phyloP scores from a whole-genome alignment of 495 filamentous ascomycete genomes.

The Neurospora tetrasperma region DNA sequence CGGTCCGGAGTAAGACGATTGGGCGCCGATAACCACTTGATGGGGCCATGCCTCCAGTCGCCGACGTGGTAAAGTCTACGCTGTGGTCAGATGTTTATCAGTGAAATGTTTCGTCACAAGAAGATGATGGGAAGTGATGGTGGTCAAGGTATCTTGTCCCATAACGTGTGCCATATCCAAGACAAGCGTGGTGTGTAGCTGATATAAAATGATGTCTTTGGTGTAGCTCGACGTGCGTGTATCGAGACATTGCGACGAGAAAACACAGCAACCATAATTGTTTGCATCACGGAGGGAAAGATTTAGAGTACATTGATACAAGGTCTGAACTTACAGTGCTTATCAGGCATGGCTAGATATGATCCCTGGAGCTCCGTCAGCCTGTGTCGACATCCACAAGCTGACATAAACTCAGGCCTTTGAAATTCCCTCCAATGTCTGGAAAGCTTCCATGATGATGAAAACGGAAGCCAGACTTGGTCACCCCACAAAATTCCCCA shows the following conservation, averaged over 20 bases:
- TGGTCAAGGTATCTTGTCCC: background rate
- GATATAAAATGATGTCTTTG: background rate
- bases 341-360: background rate
- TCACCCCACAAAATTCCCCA: background rate
- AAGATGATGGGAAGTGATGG: background rate
- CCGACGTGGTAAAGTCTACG: background rate
- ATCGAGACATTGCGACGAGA: background rate
- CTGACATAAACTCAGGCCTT: background rate
- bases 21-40: background rate
- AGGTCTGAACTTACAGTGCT: background rate
- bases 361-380: background rate
- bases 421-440: background rate
- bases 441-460: background rate
- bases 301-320: background rate
- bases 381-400: background rate
- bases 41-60: background rate
- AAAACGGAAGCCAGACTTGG: background rate
- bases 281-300: background rate
- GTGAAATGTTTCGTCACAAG: background rate
- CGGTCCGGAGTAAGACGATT: background rate
- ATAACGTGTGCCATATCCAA: too few species aligned
- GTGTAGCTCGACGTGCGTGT: background rate
- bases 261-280: background rate
- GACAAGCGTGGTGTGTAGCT: background rate
- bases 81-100: background rate